Evolutionary conservation across 495 filamentous ascomycete genomes (phyloP), one percentile per base, ranked within the genome.

Genomic region (Penicillium antarcticum): DNA sequence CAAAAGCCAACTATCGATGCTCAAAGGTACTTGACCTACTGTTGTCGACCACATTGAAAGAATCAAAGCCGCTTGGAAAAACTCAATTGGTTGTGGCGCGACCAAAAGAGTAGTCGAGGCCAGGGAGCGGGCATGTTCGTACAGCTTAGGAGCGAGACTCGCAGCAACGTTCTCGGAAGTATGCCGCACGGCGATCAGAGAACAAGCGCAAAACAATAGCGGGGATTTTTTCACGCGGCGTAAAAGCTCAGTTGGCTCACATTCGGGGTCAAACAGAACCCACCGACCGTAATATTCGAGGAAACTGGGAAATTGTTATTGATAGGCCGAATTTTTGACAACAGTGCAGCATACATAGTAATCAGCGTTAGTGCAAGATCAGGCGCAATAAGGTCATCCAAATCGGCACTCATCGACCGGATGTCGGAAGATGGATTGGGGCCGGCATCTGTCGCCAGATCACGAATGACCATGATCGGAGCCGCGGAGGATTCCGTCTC

Each of bases 21-120:
- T 71, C 44, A 78, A 57, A 0, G 72, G 73, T 12, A 74, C 65
- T 48, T 76, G 70, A 1, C 69, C 73, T 2, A 78, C 72, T 2
- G 74, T 78, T 5, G 73, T 78, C 10, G 73, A 76, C 74, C 74
- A 78, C 60, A 76, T 56, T 43, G 69, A 69, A 0, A 76, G 56
- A 24, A 78, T 65, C 4, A 78, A 52, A 4, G 61, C 52, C 6
- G 72, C 70, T 52, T 78, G 73, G 19, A 78, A 78, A 48, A 76
- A 75, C 39, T 73, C 69, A 10, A 74, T 61, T 5, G 69, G 45
- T 41, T 76, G 73, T 2, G 73, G 69, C 1, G 70, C 60, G 1
- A 57, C 43, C 4, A 78, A 56, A 34, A 78, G 55, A 0, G 59
- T 60, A 14, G 51, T 53, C 0, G 70, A 70, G 16, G 72, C 57